Percentiles rank a stretch among this genome's conserved stretches.
Conservation (phyloP, 768 basidiomycete genomes). For the Suillus tomentosus region DNA sequence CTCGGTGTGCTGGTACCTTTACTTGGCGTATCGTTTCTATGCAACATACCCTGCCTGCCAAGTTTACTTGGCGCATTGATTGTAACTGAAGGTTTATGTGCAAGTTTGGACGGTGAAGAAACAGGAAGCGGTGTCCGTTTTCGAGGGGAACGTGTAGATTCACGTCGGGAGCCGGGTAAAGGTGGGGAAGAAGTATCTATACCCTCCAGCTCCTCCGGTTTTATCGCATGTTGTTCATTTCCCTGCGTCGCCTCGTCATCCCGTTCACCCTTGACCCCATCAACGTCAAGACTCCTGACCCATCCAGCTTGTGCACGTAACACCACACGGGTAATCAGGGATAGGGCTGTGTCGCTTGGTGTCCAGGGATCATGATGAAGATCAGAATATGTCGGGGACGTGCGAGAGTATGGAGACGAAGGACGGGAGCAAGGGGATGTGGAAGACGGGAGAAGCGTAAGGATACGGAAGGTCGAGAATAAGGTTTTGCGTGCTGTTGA, state of each 20-base stretch:
- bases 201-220: neutral
- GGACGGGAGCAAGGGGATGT: neutral
- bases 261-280: neutral
- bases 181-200: neutral
- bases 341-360: conserved; percentile 1
- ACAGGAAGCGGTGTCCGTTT: neutral
- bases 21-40: conserved; percentile 17
- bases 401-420: neutral
- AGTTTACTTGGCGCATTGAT: neutral
- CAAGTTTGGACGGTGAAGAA: neutral
- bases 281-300: neutral
- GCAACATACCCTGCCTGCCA: neutral
- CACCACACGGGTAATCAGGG: neutral
- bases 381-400: conserved; percentile 1
- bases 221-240: neutral
- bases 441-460: conserved; percentile 1
- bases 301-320: conserved; percentile 9
- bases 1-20: conserved; percentile 4
- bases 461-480: conserved; percentile 6
- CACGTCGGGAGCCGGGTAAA: neutral
- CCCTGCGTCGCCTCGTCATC: neutral
- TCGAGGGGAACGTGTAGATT: neutral
- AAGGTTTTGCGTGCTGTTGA: neutral
- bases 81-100: neutral
- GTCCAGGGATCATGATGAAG: neutral